These are phyloP conservation scores for Cutaneotrichosporon spelunceum DNA, from an alignment of 1,284 basidiomycete species.

Conservation along the genomic window DNA sequence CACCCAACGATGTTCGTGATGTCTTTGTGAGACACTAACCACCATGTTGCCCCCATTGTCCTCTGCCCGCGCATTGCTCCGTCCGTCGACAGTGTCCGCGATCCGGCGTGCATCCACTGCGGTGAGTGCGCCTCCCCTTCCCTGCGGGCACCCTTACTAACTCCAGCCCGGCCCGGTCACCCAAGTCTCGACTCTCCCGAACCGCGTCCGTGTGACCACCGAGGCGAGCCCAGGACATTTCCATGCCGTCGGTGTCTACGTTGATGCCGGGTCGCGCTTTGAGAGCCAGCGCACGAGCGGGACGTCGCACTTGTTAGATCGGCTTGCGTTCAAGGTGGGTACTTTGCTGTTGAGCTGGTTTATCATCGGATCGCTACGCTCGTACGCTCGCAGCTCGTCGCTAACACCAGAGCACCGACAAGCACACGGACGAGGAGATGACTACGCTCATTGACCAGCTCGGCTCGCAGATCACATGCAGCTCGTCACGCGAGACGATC, in stretches of 20 bases:
- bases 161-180: conserved; percentile 10
- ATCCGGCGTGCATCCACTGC: conserved; percentile 13
- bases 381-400: neutral
- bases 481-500: conserved; percentile 88
- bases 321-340: conserved; percentile 92
- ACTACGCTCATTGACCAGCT: conserved; percentile 74
- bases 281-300: conserved; percentile 75
- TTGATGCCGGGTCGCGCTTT: conserved; percentile 92
- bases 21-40: neutral
- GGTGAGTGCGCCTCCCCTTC: conserved; percentile 4
- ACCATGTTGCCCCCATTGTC: conserved; percentile 20
- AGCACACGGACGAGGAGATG: conserved; percentile 66
- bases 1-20: no score
- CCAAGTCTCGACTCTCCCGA: conserved; percentile 75
- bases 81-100: neutral
- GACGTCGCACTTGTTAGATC: conserved; percentile 85
- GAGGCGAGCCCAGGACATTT: conserved; percentile 91
- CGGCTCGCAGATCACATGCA: conserved; percentile 89
- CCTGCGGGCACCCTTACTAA: neutral
- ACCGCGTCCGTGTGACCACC: conserved; percentile 87
- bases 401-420: conserved; percentile 53
- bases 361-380: neutral
- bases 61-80: conserved; percentile 11
- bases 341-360: neutral
- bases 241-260: conserved; percentile 85